These are phyloP conservation scores for Aspergillus sojae DNA, from an alignment of 2,329 filamentous ascomycete genomes.

Conservation along the genomic window DNA sequence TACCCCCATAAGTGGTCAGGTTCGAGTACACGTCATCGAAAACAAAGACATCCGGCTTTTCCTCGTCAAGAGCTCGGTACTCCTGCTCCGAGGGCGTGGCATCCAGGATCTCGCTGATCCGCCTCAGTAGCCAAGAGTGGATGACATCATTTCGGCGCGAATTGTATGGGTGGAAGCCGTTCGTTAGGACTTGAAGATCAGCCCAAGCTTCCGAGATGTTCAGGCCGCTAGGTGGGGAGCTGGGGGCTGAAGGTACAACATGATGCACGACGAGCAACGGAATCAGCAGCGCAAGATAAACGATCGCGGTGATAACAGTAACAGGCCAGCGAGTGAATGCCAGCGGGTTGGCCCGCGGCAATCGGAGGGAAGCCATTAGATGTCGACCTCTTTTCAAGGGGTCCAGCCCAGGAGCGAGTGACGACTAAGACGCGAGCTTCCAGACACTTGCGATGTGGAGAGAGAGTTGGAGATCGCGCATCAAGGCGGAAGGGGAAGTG, in stretches of 20 bases:
- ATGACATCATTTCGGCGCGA: constrained; percentile 80
- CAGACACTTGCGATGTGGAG: background rate
- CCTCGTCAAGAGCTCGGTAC: constrained; percentile 20
- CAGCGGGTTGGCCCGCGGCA: constrained; percentile 51
- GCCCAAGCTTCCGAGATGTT: constrained; percentile 85
- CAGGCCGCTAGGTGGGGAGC: constrained; percentile 62
- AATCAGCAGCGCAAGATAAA: constrained; percentile 78
- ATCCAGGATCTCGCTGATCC: constrained; percentile 70
- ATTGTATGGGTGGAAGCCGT: constrained; percentile 84
- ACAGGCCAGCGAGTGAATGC: constrained; percentile 81
- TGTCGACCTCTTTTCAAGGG: constrained; percentile 10
- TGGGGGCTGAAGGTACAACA: constrained; percentile 69
- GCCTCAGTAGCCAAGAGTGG: constrained; percentile 71
- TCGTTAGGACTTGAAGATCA: constrained; percentile 76
- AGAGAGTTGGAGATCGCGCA: constrained; percentile 2
- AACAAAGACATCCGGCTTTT: constrained; percentile 54
- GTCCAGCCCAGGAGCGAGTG: constrained; percentile 1
- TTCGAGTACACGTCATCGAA: constrained; percentile 82
- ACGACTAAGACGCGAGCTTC: background rate
- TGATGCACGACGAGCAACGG: constrained; percentile 75
- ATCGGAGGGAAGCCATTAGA: constrained; percentile 36
- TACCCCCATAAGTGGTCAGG: constrained; percentile 65
- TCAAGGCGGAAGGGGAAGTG: constrained; percentile 8
- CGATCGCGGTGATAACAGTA: constrained; percentile 72
- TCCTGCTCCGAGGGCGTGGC: constrained; percentile 51